These are phyloP conservation scores for Blastocystis sp. DNA, from an alignment of 352 stramenopile genomes.

Conservation along the genomic window DNA sequence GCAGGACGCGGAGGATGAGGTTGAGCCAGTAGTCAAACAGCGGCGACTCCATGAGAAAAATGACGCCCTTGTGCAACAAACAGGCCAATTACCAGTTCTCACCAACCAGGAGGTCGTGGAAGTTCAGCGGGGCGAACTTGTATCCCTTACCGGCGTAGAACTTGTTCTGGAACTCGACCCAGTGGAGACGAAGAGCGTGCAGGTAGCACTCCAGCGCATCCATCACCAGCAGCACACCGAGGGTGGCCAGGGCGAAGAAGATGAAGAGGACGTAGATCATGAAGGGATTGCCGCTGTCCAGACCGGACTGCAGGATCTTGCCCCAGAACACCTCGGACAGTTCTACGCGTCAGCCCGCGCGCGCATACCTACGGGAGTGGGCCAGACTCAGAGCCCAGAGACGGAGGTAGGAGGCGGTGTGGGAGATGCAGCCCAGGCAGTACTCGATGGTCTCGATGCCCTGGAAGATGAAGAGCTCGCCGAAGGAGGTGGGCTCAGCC, in stretches of 20 bases:
- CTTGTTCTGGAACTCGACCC: conserved; percentile 99
- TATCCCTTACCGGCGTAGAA: conserved; percentile 96
- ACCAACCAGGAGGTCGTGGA: conserved; percentile 78
- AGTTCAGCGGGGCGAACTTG: conserved; percentile 91
- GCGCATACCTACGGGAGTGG: conserved; percentile 81
- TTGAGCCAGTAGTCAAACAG: background rate
- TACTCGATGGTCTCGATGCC: conserved; percentile 96
- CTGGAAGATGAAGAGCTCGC: conserved; percentile 96
- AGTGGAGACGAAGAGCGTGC: conserved; percentile 96
- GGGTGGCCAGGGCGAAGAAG: conserved; percentile 87
- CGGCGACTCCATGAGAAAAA: background rate
- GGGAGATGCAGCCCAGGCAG: conserved; percentile 96
- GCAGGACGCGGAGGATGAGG: background rate
- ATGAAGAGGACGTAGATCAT: conserved; percentile 88
- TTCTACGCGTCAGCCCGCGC: conserved; percentile 69
- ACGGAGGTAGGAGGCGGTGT: conserved; percentile 98
- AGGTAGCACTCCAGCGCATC: conserved; percentile 99
- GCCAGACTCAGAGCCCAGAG: conserved; percentile 96
- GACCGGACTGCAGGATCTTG: conserved; percentile 93
- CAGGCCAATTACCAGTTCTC: conserved; percentile 55
- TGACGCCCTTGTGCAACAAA: conserved; percentile 29
- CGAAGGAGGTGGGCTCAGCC: conserved; percentile 85
- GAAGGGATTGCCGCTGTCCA: conserved; percentile 92
- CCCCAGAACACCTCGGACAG: conserved; percentile 92
- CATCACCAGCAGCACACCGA: conserved; percentile 96